Evolutionary conservation across 345 rosid genomes (phyloP), one percentile per base, ranked within the genome.

Genomic region (Populus euphratica): DNA sequence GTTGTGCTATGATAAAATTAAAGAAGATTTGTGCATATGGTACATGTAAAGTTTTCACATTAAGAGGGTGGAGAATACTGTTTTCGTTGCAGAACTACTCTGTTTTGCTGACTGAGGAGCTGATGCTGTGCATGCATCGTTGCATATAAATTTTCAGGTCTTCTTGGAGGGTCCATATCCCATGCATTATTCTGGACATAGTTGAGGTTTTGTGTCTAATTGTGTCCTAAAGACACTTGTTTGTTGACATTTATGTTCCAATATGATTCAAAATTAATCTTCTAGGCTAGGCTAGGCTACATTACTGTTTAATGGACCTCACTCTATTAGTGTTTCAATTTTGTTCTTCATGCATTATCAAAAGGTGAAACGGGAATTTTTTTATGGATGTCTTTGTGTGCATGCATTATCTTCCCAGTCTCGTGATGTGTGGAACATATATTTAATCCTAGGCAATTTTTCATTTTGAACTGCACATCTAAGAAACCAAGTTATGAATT

Each of bases 381-480:
- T 38, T 31, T 21, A 27, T 29, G 14, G 69, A 29, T 74, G 59
- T 39, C 35, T 12, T 41, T 44, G 8, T 70, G 62, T 44, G 64
- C 14, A 25, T 73, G 36, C 63, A 59, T 59, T 59, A n/a, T 29
- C 63, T 23, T 59, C 27, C 25, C 63, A 23, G 29, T n/a, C 29
- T n/a, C 11, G 13, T 59, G 63, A 59, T 23, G 63, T 59, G 47
- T 41, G 47, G 12, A 41, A 41, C 47, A 41, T 41, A 65, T 16
- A 25, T 36, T 70, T 31, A 38, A 68, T 20, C 66, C 59, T 16
- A 21, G 20, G 16, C 1, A 67, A 31, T 66, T 29, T 56, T 13
- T 31, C 16, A 33, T 49, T 79, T 56, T 71, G 59, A 69, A 67
- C 47, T 68, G 65, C 52, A 54, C 70, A 63, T 69, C 56, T 81